Base-by-base conservation (phyloP, 2,329 filamentous ascomycete genomes). In the Fusarium tanahbumbuense region DNA sequence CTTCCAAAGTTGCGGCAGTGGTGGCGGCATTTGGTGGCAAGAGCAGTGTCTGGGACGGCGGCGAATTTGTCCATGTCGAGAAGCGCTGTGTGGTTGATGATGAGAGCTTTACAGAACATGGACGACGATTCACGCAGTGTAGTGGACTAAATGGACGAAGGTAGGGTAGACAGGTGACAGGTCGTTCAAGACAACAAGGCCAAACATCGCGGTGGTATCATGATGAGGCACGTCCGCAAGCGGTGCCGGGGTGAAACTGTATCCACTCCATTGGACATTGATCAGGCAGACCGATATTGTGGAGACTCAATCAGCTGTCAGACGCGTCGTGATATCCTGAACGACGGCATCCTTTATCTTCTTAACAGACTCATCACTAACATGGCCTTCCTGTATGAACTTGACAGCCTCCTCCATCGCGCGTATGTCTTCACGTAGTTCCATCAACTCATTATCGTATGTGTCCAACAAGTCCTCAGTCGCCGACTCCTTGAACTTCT, bases 341-440 rank as follows among this genome's bases (percentile, higher is more conserved):
- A 63, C 18, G 7, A 63, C 47, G 10, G 56, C 60, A 12, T 63
- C 60, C 42, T 61, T 63, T 23, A 63, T 55, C 48, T 22, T 55
- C 32, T 46, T 52, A 2, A 48, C 48, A 12, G 41, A 42, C n/a
- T 63, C 60, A 23, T 63, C 60, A 25, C 60, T 61, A 11, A 50
- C 25, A 28, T 63, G 47, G 10, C 56, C 59, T 20, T 57, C 55
- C 42, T 50, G 32, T 9, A 57, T 18, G 8, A 50, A 57, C 15
- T 41, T 30, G 8, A 57, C 55, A 18, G 16, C 23, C 10, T 28
- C 32, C 23, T 57, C 55, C 55, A 57, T 20, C 12, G 28, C 20
- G 20, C 23, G 32, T 2, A 63, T 55, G 12, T 63, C 60, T 9
- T 63, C 60, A 12, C 60, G 60, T 2, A 63, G 12, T 16, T 63